Conservation (phyloP, 208 protist species). For the Leptomonas pyrrhocoris region DNA sequence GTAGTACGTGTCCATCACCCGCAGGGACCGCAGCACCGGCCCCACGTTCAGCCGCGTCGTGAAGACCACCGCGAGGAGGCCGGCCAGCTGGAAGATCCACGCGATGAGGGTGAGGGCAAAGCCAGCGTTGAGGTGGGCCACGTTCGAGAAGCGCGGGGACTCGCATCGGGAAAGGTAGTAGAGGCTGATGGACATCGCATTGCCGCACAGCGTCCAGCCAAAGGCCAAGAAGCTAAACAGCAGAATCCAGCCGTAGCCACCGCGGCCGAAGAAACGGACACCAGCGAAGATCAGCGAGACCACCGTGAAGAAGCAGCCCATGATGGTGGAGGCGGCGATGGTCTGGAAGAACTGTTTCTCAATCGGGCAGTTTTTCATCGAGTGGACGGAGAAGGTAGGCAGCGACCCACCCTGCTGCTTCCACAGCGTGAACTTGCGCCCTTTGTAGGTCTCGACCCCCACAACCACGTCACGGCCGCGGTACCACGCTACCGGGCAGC, state of each 20-base stretch:
- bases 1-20: constrained; percentile 64
- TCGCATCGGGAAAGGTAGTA: constrained; percentile 50
- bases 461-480: constrained; percentile 43
- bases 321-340: constrained; percentile 53
- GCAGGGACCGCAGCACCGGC: constrained; percentile 42
- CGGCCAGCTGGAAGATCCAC: constrained; percentile 56
- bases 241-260: constrained; percentile 52
- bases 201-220: constrained; percentile 50
- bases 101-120: constrained; percentile 59
- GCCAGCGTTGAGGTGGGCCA: constrained; percentile 52
- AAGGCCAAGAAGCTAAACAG: constrained; percentile 62
- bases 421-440: constrained; percentile 48
- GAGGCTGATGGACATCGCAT: constrained; percentile 59
- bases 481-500: constrained; percentile 62
- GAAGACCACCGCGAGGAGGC: constrained; percentile 40
- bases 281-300: constrained; percentile 38
- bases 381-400: constrained; percentile 17
- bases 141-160: constrained; percentile 33
- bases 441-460: constrained; percentile 46
- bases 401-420: constrained; percentile 34
- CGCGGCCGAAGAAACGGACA: constrained; percentile 35
- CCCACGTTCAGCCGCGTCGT: constrained; percentile 58
- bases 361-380: constrained; percentile 39
- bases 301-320: constrained; percentile 43
- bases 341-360: constrained; percentile 72